Evolutionary conservation across 768 basidiomycete genomes (phyloP), one percentile per base, ranked within the genome.

Genomic region (Amanita subjunquillea): DNA sequence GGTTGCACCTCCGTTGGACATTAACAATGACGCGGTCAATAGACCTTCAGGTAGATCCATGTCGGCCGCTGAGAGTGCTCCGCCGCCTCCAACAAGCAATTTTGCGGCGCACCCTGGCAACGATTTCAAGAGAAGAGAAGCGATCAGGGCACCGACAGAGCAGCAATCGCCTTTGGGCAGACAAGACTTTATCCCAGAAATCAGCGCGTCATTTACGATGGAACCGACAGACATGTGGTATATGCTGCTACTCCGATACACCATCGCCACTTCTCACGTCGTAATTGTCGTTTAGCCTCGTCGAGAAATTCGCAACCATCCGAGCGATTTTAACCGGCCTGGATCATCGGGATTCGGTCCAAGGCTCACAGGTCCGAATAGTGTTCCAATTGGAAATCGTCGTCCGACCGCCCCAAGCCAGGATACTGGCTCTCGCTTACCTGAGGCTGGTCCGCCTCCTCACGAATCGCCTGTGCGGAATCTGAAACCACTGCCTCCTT

Each of bases 321-420:
- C 54, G 1, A 58, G 56, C 20, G 65, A 66, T 36, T 54, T 52
- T 30, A 36, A 54, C 6, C 61, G 64, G 29, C 57, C 43, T 45
- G 60, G 55, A 32, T 20, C 41, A 32, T 20, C 41, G n/a, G 57
- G 56, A 23, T 48, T 56, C 17, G 40, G 56, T 5, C 53, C 53
- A 25, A 55, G 55, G 45, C 46, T 60, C 8, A 69, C 69, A 47
- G 69, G 69, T 2, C 64, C 69, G 0, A 72, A 74, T 51, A 69
- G 62, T 38, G 61, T 70, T n/a, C 72, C 71, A 0, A 69, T 72
- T 17, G 67, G 68, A 12, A 61, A 45, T 46, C 63, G 63, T 27
- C 64, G 65, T 38, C 38, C 20, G 48, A 49, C 54, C 36, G 56
- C 50, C 4, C 30, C 42, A 17, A 57, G 47, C 7, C 43, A 36